A percentile compares a stretch with the other conserved stretches of the same genome.
Evolutionary conservation across 306 rosid species (phyloP).

Genomic region (Arachis hypogaea): DNA sequence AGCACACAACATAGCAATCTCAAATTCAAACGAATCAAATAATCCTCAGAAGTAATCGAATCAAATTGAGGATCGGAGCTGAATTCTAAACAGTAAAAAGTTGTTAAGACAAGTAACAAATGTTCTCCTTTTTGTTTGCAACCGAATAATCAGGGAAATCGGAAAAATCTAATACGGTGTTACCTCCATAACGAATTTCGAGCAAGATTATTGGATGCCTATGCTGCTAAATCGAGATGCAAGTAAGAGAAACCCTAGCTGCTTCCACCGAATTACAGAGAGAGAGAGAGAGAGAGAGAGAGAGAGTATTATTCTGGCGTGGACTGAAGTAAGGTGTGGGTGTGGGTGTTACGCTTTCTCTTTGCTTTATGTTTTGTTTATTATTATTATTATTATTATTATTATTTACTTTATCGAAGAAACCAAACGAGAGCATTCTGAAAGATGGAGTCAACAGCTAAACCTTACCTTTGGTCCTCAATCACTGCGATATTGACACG

Average conservation of each 20-base stretch:
- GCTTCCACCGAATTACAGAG: neutral
- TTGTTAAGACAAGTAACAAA: too few relatives aligned
- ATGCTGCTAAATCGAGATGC: conserved; percentile 27
- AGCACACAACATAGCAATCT: too few relatives aligned
- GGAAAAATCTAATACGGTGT: neutral
- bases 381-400: too few relatives aligned
- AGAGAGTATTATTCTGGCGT: neutral
- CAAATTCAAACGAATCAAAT: neutral
- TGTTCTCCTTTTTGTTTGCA: neutral
- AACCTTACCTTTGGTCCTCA: conserved; percentile 37
- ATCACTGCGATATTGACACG: conserved; percentile 47
- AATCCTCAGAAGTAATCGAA: conserved; percentile 7
- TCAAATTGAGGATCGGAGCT: conserved; percentile 3
- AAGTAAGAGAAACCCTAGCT: conserved; percentile 44
- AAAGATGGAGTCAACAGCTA: conserved; percentile 28
- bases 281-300: conserved; percentile 31
- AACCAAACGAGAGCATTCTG: neutral
- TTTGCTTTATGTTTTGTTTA: neutral
- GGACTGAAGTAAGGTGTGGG: conserved; percentile 8
- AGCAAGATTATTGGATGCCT: neutral
- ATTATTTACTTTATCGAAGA: conserved; percentile 25
- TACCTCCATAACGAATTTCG: conserved; percentile 53
- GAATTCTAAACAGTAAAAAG: conserved; percentile 3
- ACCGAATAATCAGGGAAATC: neutral
- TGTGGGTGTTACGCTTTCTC: conserved; percentile 17